Percentiles rank a stretch among this genome's conserved stretches.
These are phyloP conservation scores for Lasiodiplodia sp. DNA, from an alignment of 2,329 filamentous ascomycete species.

Conservation along the genomic window DNA sequence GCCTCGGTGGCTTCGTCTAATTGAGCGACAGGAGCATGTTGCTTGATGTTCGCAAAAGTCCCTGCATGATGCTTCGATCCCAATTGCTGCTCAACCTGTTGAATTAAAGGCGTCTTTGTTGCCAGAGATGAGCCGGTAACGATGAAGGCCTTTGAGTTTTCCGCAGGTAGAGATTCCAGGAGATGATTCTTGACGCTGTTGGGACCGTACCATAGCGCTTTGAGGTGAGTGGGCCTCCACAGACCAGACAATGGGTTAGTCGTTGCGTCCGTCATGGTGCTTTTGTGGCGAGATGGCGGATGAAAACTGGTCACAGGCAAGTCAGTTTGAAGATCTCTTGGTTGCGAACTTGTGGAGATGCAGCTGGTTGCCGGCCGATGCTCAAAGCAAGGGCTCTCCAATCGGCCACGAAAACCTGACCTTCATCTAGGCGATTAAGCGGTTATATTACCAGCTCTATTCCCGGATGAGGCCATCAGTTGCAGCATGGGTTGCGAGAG, in stretches of 20 bases:
- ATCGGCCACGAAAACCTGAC: background rate
- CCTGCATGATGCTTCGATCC: slow-evolving; percentile 56
- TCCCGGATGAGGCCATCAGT: background rate
- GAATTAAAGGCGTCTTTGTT: slow-evolving; percentile 61
- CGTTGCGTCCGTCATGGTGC: slow-evolving; percentile 52
- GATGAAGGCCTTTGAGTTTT: slow-evolving; percentile 63
- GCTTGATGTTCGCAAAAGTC: slow-evolving; percentile 62
- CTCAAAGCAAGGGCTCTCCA: background rate
- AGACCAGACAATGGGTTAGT: slow-evolving; percentile 56
- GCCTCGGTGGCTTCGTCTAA: slow-evolving; percentile 60
- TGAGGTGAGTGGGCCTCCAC: slow-evolving; percentile 59
- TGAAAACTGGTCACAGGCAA: background rate
- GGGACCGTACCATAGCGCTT: slow-evolving; percentile 59
- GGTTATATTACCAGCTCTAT: background rate
- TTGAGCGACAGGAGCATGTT: slow-evolving; percentile 63
- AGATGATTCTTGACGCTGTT: slow-evolving; percentile 57
- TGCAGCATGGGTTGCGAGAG: background rate
- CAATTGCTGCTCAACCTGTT: slow-evolving; percentile 58
- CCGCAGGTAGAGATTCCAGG: slow-evolving; percentile 52
- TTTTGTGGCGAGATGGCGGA: slow-evolving; percentile 1
- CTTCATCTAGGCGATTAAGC: background rate
- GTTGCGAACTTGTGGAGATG: background rate
- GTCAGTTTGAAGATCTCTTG: background rate
- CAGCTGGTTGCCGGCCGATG: background rate
- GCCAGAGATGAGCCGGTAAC: slow-evolving; percentile 63